Percentiles rank a stretch among this genome's conserved stretches.
Evolutionary conservation across 2,329 filamentous ascomycete species (phyloP).

Genomic region (Cyphellophora europaea): DNA sequence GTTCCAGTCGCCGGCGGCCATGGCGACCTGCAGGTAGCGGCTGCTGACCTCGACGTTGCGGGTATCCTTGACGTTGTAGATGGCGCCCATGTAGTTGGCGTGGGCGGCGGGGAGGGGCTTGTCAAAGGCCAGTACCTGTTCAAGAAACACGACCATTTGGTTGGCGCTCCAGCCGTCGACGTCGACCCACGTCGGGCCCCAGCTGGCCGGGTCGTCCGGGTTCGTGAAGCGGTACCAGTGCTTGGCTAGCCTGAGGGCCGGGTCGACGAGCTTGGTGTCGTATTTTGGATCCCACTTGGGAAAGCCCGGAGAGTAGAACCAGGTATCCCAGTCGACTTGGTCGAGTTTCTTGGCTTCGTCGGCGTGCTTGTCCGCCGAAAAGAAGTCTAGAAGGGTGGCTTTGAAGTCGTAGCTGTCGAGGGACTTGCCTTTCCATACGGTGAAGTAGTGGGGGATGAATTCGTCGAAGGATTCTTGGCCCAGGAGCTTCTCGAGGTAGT

Average conservation of each 20-base stretch:
- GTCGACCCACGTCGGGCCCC: conserved; percentile 59
- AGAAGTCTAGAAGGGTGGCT: conserved; percentile 76
- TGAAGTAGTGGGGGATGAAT: conserved; percentile 94
- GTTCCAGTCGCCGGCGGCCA: conserved; percentile 61
- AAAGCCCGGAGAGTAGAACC: conserved; percentile 80
- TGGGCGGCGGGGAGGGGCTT: conserved; percentile 55
- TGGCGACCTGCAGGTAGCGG: conserved; percentile 69
- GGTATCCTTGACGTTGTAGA: conserved; percentile 65
- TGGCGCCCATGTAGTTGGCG: conserved; percentile 61
- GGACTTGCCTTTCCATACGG: conserved; percentile 72
- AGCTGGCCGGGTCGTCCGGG: conserved; percentile 24
- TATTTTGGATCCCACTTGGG: conserved; percentile 78
- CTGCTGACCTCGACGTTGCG: conserved; percentile 79
- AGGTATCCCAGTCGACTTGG: conserved; percentile 77
- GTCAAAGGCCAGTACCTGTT: conserved; percentile 61
- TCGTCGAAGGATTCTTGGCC: conserved; percentile 82
- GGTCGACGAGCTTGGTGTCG: conserved; percentile 77
- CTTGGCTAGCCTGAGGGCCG: conserved; percentile 70
- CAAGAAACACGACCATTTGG: conserved; percentile 85
- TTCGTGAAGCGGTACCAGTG: conserved; percentile 60
- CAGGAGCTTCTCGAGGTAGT: conserved; percentile 76
- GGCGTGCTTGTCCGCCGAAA: conserved; percentile 49
- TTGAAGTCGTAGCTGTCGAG: conserved; percentile 95
- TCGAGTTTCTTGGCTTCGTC: conserved; percentile 52
- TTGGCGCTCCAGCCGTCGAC: conserved; percentile 69